Conservation (phyloP, 257 asterid genomes). For the Solanum commersonii region DNA sequence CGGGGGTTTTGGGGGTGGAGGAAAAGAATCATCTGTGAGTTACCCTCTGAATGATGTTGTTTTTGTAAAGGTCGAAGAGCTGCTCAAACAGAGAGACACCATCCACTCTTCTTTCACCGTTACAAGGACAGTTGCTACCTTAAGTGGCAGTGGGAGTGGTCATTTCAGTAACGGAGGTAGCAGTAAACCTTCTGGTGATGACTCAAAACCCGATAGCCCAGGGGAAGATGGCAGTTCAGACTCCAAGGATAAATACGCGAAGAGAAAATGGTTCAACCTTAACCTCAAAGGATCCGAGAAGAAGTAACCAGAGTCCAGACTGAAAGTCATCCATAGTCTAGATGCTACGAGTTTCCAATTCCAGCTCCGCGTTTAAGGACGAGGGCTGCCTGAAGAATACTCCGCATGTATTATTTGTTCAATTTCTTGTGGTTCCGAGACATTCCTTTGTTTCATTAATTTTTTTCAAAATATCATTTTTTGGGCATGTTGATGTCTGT, state of each 20-base stretch:
- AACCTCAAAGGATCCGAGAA: constrained; percentile 79
- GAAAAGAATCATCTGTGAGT: neutral
- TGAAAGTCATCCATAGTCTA: neutral
- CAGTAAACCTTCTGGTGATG: constrained; percentile 57
- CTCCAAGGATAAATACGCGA: constrained; percentile 70
- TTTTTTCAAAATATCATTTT: neutral
- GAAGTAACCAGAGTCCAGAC: constrained; percentile 5
- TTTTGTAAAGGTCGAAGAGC: constrained; percentile 71
- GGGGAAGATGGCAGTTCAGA: constrained; percentile 91
- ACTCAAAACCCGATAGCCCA: constrained; percentile 56
- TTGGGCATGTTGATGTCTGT: neutral
- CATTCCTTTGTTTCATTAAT: neutral
- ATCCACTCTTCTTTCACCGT: constrained; percentile 82
- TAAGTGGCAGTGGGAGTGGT: constrained; percentile 65
- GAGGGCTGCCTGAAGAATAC: neutral
- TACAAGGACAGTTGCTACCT: constrained; percentile 34
- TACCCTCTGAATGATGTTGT: neutral
- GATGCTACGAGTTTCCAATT: constrained; percentile 13
- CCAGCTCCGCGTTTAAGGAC: constrained; percentile 9
- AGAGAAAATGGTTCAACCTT: constrained; percentile 84
- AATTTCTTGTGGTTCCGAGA: neutral
- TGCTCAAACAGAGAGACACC: constrained; percentile 82
- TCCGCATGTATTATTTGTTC: neutral
- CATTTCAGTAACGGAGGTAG: constrained; percentile 75
- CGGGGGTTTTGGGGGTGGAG: neutral